Evolutionary conservation across 352 stramenopile species (phyloP).

Genomic region (Aphanomyces invadans): DNA sequence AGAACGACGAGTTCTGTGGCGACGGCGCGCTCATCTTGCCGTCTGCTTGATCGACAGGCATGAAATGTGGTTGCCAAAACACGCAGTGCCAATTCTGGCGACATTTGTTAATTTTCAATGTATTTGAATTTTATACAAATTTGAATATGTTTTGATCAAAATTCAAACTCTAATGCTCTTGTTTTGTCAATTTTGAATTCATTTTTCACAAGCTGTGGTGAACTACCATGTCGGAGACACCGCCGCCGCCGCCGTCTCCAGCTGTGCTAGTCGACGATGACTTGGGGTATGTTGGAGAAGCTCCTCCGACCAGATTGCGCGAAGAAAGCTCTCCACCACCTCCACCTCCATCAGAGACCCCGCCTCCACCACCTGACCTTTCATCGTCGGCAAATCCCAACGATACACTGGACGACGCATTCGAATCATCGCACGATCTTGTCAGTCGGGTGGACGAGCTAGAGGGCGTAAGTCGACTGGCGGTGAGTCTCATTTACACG

Average conservation of each 20-base stretch:
- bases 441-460: conserved; percentile 1
- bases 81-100: not conserved
- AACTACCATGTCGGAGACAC: not conserved
- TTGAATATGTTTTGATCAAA: not conserved
- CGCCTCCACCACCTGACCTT: conserved; percentile 4
- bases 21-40: conserved; percentile 55
- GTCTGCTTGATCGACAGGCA: not conserved
- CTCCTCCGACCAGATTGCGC: not conserved
- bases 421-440: not conserved
- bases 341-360: conserved; percentile 15
- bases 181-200: conserved; percentile 9
- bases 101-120: not conserved
- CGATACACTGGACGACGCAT: no score
- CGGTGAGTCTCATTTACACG: conserved; percentile 2
- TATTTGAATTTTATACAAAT: not conserved
- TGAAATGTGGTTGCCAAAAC: not conserved
- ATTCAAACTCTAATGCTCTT: conserved; percentile 13
- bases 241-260: conserved; percentile 13
- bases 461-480: not conserved
- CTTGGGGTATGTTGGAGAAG: not conserved
- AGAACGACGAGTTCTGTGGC: conserved; percentile 58
- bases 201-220: not conserved
- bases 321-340: conserved; percentile 14
- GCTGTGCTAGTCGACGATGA: not conserved
- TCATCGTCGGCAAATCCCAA: not conserved